Evolutionary conservation across 345 rosid species (phyloP).

Genomic region (Brassica cretica): DNA sequence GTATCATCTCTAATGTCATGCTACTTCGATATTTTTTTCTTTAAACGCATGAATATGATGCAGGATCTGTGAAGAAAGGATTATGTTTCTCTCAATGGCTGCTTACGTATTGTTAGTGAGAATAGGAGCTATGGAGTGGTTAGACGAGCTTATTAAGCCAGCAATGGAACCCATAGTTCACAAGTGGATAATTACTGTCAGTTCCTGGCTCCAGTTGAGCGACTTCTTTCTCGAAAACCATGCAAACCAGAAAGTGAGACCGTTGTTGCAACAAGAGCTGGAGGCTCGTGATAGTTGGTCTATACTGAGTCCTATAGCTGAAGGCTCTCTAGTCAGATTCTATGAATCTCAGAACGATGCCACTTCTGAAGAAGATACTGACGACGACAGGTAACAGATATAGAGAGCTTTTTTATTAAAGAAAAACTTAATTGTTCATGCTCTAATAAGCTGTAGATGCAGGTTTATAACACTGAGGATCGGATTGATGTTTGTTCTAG

Average conservation of each 20-base stretch:
- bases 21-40: neutral
- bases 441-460: neutral
- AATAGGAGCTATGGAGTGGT: neutral
- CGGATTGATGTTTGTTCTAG: slow-evolving; percentile 5
- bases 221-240: slow-evolving; percentile 25
- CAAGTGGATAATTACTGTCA: slow-evolving; percentile 19
- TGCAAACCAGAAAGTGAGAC: slow-evolving; percentile 6
- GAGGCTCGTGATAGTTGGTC: neutral
- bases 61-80: slow-evolving; percentile 1
- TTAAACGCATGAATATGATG: neutral
- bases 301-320: neutral
- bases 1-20: neutral
- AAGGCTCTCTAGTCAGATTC: slow-evolving; percentile 4
- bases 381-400: slow-evolving; percentile 1
- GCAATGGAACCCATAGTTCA: neutral
- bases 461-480: slow-evolving; percentile 14
- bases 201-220: slow-evolving; percentile 19
- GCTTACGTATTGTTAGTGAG: neutral
- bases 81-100: neutral
- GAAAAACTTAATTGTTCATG: neutral
- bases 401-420: neutral
- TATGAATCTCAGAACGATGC: neutral
- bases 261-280: neutral
- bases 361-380: slow-evolving; percentile 5
- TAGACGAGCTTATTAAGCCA: neutral